These are phyloP conservation scores for Rhizopus sp. DNA, from an alignment of 371 early-diverging fungal genomes.

Conservation along the genomic window DNA sequence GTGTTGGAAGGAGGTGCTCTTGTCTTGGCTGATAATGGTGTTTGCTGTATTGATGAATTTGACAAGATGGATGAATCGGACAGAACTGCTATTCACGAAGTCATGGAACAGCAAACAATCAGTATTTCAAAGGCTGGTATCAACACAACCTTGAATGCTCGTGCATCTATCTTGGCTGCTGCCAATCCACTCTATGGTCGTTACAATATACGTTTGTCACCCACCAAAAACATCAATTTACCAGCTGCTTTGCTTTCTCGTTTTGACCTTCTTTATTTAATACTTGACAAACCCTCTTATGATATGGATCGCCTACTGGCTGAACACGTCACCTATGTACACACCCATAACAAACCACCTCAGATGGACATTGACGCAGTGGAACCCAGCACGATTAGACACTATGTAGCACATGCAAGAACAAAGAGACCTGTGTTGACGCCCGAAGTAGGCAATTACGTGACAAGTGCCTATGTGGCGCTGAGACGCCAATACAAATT, in stretches of 20 bases:
- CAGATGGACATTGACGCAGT: slow-evolving; percentile 63
- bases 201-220: slow-evolving; percentile 79
- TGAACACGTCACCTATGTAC: slow-evolving; percentile 92
- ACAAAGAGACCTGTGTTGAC: slow-evolving; percentile 75
- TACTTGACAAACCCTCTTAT: slow-evolving; percentile 80
- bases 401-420: slow-evolving; percentile 87
- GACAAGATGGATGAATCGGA: slow-evolving; percentile 93
- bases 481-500: slow-evolving; percentile 76
- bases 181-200: slow-evolving; percentile 90
- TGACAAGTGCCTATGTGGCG: slow-evolving; percentile 88
- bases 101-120: slow-evolving; percentile 97
- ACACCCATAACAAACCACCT: slow-evolving; percentile 81
- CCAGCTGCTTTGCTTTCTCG: slow-evolving; percentile 96
- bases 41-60: slow-evolving; percentile 96
- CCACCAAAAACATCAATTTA: slow-evolving; percentile 94
- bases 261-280: slow-evolving; percentile 96
- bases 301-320: slow-evolving; percentile 81
- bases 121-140: slow-evolving; percentile 94
- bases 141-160: slow-evolving; percentile 91
- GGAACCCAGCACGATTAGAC: slow-evolving; percentile 74
- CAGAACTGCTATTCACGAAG: slow-evolving; percentile 92
- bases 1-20: slow-evolving; percentile 93
- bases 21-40: slow-evolving; percentile 89
- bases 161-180: slow-evolving; percentile 89
- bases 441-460: slow-evolving; percentile 75